Evolutionary conservation across 441 rosid genomes (phyloP).

Genomic region (Populus hybrid): DNA sequence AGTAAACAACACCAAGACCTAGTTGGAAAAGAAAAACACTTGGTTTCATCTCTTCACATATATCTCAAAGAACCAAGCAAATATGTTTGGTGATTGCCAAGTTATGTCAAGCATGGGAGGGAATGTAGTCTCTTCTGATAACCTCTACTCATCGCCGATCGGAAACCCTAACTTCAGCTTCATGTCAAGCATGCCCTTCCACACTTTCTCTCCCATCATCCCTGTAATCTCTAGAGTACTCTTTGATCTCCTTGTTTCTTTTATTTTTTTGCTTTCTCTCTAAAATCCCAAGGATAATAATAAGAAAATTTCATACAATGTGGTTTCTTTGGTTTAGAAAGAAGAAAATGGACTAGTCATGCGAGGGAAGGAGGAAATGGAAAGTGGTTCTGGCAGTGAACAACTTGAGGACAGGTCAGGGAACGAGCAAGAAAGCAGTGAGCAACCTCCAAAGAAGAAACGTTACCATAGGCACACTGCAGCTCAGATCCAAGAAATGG

Average conservation of each 20-base stretch:
- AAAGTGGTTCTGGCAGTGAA: conserved; percentile 80
- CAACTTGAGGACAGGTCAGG: conserved; percentile 65
- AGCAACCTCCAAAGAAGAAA: conserved; percentile 62
- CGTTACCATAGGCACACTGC: conserved; percentile 88
- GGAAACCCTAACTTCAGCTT: conserved; percentile 79
- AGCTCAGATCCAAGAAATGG: conserved; percentile 95
- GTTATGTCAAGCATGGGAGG: conserved; percentile 64
- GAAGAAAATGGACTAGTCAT: conserved; percentile 60
- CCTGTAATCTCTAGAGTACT: conserved; percentile 42
- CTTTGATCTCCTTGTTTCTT: no score
- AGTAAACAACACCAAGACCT: not conserved
- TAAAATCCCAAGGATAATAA: no score
- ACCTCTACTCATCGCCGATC: conserved; percentile 51
- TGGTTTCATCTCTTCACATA: not conserved
- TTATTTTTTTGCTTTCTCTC: not conserved
- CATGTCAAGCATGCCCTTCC: conserved; percentile 50
- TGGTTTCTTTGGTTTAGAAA: conserved; percentile 34
- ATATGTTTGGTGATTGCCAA: conserved; percentile 70
- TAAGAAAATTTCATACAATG: not conserved
- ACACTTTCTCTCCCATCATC: conserved; percentile 50
- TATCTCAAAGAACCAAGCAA: conserved; percentile 1
- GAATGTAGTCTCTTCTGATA: conserved; percentile 49
- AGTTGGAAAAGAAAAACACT: not conserved
- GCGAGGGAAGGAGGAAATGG: conserved; percentile 73
- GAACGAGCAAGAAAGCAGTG: conserved; percentile 55